Conservation (phyloP, 371 early-diverging fungal species). For the Lichtheimia ramosa region DNA sequence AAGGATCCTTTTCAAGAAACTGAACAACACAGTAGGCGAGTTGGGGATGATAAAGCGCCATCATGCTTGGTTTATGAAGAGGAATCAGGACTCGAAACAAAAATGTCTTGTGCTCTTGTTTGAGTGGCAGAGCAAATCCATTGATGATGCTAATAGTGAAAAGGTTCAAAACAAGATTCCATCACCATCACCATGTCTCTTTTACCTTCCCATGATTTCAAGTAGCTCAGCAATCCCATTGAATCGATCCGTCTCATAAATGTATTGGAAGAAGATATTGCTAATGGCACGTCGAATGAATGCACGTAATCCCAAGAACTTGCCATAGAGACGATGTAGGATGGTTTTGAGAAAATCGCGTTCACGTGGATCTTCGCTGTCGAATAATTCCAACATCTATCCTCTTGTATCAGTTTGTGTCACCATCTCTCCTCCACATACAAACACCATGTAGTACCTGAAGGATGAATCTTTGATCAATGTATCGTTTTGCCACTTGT, state of each 20-base stretch:
- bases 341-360: constrained; percentile 97
- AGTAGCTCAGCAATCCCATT: constrained; percentile 97
- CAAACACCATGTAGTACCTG: constrained; percentile 51
- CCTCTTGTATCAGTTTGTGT: background rate
- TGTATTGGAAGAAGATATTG: constrained; percentile 95
- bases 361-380: constrained; percentile 98
- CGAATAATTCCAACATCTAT: constrained; percentile 91
- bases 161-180: constrained; percentile 11
- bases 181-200: constrained; percentile 5
- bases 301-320: constrained; percentile 93
- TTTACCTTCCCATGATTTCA: constrained; percentile 89
- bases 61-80: constrained; percentile 90
- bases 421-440: background rate
- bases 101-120: constrained; percentile 97
- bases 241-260: constrained; percentile 94
- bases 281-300: constrained; percentile 96
- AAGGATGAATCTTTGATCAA: constrained; percentile 30
- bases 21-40: constrained; percentile 97
- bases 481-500: constrained; percentile 66
- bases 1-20: constrained; percentile 95
- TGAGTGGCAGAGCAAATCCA: constrained; percentile 96
- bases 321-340: constrained; percentile 96
- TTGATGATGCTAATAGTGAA: constrained; percentile 82
- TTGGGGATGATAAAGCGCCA: constrained; percentile 94
- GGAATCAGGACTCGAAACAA: constrained; percentile 90